Evolutionary conservation across 352 stramenopile genomes (phyloP).

Genomic region (Phytophthora chlamydospora): DNA sequence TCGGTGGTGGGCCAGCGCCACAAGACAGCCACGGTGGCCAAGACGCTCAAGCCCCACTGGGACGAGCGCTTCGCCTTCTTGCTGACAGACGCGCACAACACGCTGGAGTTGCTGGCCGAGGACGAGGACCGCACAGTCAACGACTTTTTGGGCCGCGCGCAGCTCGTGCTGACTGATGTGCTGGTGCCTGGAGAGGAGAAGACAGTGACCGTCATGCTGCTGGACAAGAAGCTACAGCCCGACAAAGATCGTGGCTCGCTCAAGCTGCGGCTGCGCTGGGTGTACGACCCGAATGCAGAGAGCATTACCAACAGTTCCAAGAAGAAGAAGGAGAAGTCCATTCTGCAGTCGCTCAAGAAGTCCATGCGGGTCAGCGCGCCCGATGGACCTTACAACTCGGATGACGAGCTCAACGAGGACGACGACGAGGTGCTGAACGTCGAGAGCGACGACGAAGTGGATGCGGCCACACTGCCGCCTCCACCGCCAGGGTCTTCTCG

Average conservation of each 20-base stretch:
- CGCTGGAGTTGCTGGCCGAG: slow-evolving; percentile 66
- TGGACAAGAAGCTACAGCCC: slow-evolving; percentile 57
- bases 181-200: slow-evolving; percentile 55
- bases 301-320: slow-evolving; percentile 43
- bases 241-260: slow-evolving; percentile 69
- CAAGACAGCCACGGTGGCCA: slow-evolving; percentile 64
- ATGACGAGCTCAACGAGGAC: slow-evolving; percentile 59
- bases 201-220: slow-evolving; percentile 48
- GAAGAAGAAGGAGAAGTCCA: slow-evolving; percentile 52
- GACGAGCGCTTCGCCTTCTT: slow-evolving; percentile 74
- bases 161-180: slow-evolving; percentile 56
- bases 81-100: slow-evolving; percentile 47
- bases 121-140: slow-evolving; percentile 77
- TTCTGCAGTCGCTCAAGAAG: slow-evolving; percentile 59
- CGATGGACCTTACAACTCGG: slow-evolving; percentile 46
- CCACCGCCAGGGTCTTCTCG: slow-evolving; percentile 47
- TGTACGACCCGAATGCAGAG: slow-evolving; percentile 55
- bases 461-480: slow-evolving; percentile 28
- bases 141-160: slow-evolving; percentile 69
- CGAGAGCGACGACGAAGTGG: slow-evolving; percentile 32
- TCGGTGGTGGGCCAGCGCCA: slow-evolving; percentile 75
- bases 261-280: slow-evolving; percentile 58
- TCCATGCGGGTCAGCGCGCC: slow-evolving; percentile 50
- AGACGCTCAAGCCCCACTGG: slow-evolving; percentile 81
- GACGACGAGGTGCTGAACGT: slow-evolving; percentile 44